Conservation (phyloP, 768 basidiomycete genomes). For the Podaxis carcinomalis region DNA sequence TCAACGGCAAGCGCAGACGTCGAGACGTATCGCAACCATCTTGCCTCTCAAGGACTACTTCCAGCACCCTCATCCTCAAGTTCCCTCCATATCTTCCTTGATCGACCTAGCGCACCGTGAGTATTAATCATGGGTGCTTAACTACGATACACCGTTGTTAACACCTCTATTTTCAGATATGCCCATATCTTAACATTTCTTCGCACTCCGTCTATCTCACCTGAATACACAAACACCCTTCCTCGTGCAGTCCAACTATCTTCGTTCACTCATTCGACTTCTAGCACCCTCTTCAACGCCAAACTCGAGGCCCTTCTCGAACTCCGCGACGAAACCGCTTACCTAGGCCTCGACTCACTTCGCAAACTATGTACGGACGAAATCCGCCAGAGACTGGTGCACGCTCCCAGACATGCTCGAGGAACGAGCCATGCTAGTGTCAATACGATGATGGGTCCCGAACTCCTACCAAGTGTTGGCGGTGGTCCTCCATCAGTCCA, state of each 20-base stretch:
- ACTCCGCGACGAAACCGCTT: conserved; percentile 75
- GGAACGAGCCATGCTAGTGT: conserved; percentile 34
- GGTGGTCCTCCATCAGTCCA: conserved; percentile 26
- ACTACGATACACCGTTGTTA: not conserved
- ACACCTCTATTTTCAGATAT: conserved; percentile 44
- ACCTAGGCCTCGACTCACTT: conserved; percentile 65
- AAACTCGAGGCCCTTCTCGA: conserved; percentile 68
- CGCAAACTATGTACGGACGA: conserved; percentile 65
- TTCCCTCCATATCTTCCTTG: conserved; percentile 69
- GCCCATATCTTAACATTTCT: conserved; percentile 68
- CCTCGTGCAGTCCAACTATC: conserved; percentile 56
- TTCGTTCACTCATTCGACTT: conserved; percentile 28
- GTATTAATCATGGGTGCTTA: conserved; percentile 24
- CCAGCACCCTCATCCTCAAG: conserved; percentile 31
- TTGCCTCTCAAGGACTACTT: conserved; percentile 54
- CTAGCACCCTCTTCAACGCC: conserved; percentile 16
- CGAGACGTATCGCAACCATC: conserved; percentile 57
- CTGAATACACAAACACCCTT: conserved; percentile 46
- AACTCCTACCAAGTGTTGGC: not conserved
- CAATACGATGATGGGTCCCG: conserved; percentile 13
- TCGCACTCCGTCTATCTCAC: conserved; percentile 45
- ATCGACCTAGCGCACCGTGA: conserved; percentile 76
- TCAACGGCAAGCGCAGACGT: conserved; percentile 50
- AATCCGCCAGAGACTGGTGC: conserved; percentile 41
- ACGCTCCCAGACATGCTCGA: conserved; percentile 37